A percentile compares a stretch with the other conserved stretches of the same genome.
phyloP scores from a whole-genome alignment of 1,284 basidiomycete species.

The Neolentinus lepideus region DNA sequence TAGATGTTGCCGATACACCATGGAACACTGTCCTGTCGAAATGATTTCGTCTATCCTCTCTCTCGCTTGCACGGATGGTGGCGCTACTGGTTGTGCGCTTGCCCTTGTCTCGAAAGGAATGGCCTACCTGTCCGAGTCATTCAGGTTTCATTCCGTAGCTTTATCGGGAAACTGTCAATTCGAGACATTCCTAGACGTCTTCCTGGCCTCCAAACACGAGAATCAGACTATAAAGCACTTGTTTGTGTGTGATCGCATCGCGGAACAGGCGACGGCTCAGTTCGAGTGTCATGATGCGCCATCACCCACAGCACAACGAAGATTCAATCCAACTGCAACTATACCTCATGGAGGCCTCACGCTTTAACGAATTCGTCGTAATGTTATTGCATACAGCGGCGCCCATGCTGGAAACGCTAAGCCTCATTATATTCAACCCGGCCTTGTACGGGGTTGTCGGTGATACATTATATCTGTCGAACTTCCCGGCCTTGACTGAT shows the following conservation, averaged over 20 bases:
- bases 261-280: neutral
- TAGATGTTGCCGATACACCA: too few species aligned
- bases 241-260: neutral
- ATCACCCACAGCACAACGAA: too few species aligned
- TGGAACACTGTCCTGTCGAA: neutral
- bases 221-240: neutral
- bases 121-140: neutral
- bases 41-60: neutral
- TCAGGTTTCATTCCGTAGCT: neutral
- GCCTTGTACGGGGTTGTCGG: neutral
- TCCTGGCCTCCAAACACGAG: neutral
- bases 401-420: neutral
- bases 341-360: neutral
- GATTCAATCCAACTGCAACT: too few species aligned
- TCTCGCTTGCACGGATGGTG: neutral
- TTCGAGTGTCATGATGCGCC: too few species aligned
- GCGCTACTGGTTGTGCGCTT: neutral
- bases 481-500: neutral
- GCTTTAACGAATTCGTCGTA: neutral
- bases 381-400: neutral
- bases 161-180: neutral
- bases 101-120: neutral
- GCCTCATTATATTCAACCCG: neutral
- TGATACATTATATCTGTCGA: neutral
- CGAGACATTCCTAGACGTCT: neutral